Base-by-base conservation (phyloP, 192 early-diverging fungal genomes). In the Haplosporangium gracile region DNA sequence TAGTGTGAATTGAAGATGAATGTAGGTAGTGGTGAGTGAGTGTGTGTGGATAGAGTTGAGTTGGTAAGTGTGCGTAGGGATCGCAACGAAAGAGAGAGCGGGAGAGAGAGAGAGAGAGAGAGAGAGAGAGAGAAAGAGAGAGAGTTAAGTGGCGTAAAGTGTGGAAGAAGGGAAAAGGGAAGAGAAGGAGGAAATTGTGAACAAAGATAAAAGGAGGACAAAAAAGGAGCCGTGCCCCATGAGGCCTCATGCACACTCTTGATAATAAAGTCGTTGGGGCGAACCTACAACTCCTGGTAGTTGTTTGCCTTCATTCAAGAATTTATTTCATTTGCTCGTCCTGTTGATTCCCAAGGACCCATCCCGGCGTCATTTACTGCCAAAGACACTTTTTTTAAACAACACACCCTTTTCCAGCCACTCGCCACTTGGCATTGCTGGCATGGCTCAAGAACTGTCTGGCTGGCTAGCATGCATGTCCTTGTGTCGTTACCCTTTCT, bases 221-320 rank as follows among this genome's bases (percentile, higher is more conserved):
- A 20, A 16, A 74, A 49, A 49, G 26, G 49, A 57, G 57, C 47
- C 32, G 51, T 24, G 47, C 51, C 51, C 34, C 49, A 53, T 75
- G 47, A 75, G 53, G 43, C 49, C 20, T 36, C 16, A 49, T 47
- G 29, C n/a, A 72, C 47, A 51, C 18, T 32, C 26, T 11, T 65
- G 40, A 8, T 32, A 42, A 73, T 32, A 73, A 72, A 26, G 39
- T 70, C 69, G 51, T 72, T 60, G 68, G 63, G 68, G 70, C 24
- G 42, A n/a, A n/a, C 2, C 26, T 10, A 0, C n/a, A n/a, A n/a
- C 9, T 29, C 60, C 60, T 57, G 55, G 2, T 43, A 2, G 42
- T 43, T 11, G 42, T 11, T 43, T 11, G 5, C 3, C 49, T 20
- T 18, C 18, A 20, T 10, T 10, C 43, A 51, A 51, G 16, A 51